Conservation (phyloP, 106 monocot species). For the Triglochin maritima region DNA sequence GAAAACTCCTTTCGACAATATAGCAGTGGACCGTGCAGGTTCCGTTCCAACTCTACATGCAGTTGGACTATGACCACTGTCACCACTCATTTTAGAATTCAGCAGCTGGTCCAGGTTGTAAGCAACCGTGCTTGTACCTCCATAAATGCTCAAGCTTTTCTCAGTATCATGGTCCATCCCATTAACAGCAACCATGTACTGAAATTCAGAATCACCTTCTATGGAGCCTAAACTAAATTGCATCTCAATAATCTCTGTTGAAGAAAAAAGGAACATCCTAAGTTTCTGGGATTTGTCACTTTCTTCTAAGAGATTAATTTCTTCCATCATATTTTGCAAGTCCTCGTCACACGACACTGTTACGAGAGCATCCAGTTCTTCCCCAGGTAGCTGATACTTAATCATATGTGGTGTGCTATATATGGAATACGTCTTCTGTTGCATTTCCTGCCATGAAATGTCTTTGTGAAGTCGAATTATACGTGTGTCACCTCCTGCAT, state of each 20-base stretch:
- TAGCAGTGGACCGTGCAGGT: constrained; percentile 5
- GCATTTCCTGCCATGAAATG: constrained; percentile 63
- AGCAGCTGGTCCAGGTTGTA: constrained; percentile 51
- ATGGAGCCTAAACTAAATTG: constrained; percentile 37
- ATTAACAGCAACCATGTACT: constrained; percentile 87
- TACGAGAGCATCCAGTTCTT: constrained; percentile 76
- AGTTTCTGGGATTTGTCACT: constrained; percentile 63
- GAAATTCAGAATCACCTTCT: constrained; percentile 50
- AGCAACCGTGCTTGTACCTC: constrained; percentile 22
- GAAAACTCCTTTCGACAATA: constrained; percentile 5
- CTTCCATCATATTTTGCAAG: constrained; percentile 87
- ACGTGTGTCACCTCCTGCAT: constrained; percentile 83
- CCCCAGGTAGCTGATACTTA: constrained; percentile 89
- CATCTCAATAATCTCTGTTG: constrained; percentile 34
- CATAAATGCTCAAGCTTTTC: constrained; percentile 34
- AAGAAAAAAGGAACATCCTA: constrained; percentile 70
- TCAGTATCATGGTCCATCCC: constrained; percentile 49
- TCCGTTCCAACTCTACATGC: constrained; percentile 20
- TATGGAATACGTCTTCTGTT: constrained; percentile 39
- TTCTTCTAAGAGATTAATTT: constrained; percentile 47
- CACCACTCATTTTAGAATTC: constrained; percentile 38
- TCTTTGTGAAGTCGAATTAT: constrained; percentile 52
- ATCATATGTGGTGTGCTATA: constrained; percentile 45
- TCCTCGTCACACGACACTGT: constrained; percentile 82
- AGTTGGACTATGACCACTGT: constrained; percentile 19